These are phyloP conservation scores for Dichotomocladium elegans DNA, from an alignment of 371 early-diverging fungal species.

Conservation along the genomic window DNA sequence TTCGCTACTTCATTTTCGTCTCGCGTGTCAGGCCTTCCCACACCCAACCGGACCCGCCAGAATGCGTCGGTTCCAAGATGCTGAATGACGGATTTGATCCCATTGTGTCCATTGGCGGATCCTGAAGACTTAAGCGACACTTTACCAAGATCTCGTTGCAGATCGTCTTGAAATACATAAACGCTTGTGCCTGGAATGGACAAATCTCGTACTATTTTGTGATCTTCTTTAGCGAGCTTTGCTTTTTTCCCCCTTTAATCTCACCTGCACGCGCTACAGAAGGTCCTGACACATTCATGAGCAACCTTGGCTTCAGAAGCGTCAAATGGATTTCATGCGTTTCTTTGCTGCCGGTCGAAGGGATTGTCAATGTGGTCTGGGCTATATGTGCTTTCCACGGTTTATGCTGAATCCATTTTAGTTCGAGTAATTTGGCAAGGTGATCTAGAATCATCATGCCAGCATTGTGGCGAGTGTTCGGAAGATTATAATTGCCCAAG, in stretches of 20 bases:
- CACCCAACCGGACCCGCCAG: conserved; percentile 60
- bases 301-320: conserved; percentile 57
- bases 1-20: conserved; percentile 46
- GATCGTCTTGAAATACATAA: conserved; percentile 76
- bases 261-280: conserved; percentile 69
- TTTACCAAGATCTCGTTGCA: conserved; percentile 66
- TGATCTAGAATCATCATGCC: conserved; percentile 71
- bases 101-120: conserved; percentile 72
- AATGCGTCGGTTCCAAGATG: conserved; percentile 51
- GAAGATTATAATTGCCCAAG: conserved; percentile 63
- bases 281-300: conserved; percentile 72
- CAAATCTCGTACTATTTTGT: conserved; percentile 39
- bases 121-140: conserved; percentile 60
- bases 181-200: conserved; percentile 33
- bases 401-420: conserved; percentile 43
- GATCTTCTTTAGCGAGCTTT: no score
- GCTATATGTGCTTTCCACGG: conserved; percentile 47
- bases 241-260: no score
- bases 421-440: conserved; percentile 41
- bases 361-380: conserved; percentile 18
- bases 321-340: conserved; percentile 39
- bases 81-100: conserved; percentile 65
- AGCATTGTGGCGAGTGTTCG: conserved; percentile 71
- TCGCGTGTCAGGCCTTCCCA: conserved; percentile 58
- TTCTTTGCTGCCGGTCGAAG: conserved; percentile 10